phyloP scores from a whole-genome alignment of 371 early-diverging fungal genomes.

The Haplosporangium sp. region DNA sequence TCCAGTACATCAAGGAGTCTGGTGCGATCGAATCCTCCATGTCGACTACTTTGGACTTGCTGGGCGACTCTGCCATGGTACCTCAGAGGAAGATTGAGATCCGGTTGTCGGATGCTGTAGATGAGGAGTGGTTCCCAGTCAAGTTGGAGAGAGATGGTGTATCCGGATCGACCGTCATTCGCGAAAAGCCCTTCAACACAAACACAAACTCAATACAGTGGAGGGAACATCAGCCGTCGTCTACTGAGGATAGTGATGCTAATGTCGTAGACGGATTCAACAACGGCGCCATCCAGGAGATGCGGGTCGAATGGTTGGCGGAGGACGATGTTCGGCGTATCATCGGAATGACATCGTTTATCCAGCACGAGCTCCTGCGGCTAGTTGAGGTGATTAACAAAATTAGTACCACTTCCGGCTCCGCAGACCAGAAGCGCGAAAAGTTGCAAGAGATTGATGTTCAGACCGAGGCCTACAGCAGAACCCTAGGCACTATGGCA shows the following conservation, averaged over 20 bases:
- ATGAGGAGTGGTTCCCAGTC: slow-evolving; percentile 34
- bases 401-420: slow-evolving; percentile 2
- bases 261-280: neutral
- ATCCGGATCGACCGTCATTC: slow-evolving; percentile 30
- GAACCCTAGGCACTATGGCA: slow-evolving; percentile 19
- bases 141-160: slow-evolving; percentile 29
- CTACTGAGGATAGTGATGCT: neutral
- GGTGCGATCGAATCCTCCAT: slow-evolving; percentile 42
- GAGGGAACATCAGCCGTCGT: slow-evolving; percentile 23
- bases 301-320: slow-evolving; percentile 27
- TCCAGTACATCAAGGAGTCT: slow-evolving; percentile 50
- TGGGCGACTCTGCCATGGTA: slow-evolving; percentile 34
- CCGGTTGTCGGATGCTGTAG: slow-evolving; percentile 2
- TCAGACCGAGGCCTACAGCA: slow-evolving; percentile 31
- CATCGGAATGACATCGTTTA: slow-evolving; percentile 28
- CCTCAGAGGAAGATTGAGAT: slow-evolving; percentile 26
- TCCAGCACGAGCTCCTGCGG: slow-evolving; percentile 45
- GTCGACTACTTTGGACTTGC: slow-evolving; percentile 34
- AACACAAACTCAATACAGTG: slow-evolving; percentile 16
- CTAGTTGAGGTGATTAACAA: slow-evolving; percentile 33
- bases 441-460: slow-evolving; percentile 21
- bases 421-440: slow-evolving; percentile 18
- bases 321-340: slow-evolving; percentile 25
- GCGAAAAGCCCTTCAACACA: slow-evolving; percentile 15
- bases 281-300: slow-evolving; percentile 7